These are phyloP conservation scores for Mycena olivaceomarginata DNA, from an alignment of 768 basidiomycete species.

Conservation along the genomic window DNA sequence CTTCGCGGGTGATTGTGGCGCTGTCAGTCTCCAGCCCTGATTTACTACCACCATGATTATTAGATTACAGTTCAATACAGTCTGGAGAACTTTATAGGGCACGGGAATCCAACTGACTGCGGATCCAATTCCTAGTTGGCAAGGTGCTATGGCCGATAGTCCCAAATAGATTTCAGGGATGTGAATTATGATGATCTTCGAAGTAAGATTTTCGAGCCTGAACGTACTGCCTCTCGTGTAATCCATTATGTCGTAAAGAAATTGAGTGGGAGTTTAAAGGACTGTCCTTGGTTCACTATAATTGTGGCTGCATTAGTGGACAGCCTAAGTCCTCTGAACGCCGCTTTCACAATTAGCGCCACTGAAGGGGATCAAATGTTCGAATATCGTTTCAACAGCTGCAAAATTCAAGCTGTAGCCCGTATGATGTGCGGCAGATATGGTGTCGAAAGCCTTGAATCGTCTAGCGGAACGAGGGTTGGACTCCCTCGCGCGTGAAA, in stretches of 20 bases:
- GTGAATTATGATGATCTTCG: too few relatives aligned
- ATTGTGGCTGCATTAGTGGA: background rate
- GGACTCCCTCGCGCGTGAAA: background rate
- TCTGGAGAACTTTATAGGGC: background rate
- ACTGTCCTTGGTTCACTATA: background rate
- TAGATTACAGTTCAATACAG: background rate
- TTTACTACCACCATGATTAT: background rate
- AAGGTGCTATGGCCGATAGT: background rate
- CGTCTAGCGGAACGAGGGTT: background rate
- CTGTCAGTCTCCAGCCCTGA: background rate
- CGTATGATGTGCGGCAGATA: background rate
- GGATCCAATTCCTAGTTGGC: background rate
- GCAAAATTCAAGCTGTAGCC: constrained; percentile 14
- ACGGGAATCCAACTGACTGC: constrained; percentile 14
- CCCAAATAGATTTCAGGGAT: background rate
- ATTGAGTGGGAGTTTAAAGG: background rate
- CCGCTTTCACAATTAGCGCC: background rate
- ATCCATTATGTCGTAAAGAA: background rate
- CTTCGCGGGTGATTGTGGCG: constrained; percentile 10
- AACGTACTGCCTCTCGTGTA: too few relatives aligned
- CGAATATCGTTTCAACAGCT: background rate
- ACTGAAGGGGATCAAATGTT: background rate
- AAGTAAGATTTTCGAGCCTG: too few relatives aligned
- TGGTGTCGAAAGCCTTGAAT: background rate
- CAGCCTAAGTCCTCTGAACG: background rate